Evolutionary conservation across 306 rosid genomes (phyloP).

Genomic region (Gleditsia sinensis): DNA sequence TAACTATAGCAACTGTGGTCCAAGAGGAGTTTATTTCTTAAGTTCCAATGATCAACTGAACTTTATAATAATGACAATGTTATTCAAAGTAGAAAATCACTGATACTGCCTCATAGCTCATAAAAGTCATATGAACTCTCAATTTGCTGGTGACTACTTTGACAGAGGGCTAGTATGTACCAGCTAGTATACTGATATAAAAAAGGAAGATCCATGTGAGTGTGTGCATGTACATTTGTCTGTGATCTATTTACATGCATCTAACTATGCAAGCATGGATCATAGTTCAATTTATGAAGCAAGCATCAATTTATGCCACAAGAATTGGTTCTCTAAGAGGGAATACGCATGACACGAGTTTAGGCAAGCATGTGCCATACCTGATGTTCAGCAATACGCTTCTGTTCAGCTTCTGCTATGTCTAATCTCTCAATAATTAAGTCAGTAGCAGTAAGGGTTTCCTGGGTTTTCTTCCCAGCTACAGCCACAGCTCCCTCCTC

Average conservation of each 20-base stretch:
- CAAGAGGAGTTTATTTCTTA: neutral
- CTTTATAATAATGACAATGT: neutral
- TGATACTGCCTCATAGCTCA: constrained; percentile 2
- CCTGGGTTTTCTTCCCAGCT: constrained; percentile 87
- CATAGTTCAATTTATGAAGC: neutral
- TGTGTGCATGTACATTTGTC: neutral
- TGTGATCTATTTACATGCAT: neutral
- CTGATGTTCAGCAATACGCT: constrained; percentile 70
- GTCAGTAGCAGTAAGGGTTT: constrained; percentile 91
- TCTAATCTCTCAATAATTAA: constrained; percentile 82
- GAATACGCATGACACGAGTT: neutral
- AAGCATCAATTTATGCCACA: constrained; percentile 1
- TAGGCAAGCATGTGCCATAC: constrained; percentile 32
- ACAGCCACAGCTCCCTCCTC: constrained; percentile 94
- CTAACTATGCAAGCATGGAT: constrained; percentile 5
- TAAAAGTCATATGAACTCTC: neutral
- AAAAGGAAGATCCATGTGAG: neutral
- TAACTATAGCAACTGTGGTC: neutral
- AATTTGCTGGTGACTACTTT: neutral
- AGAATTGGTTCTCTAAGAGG: neutral
- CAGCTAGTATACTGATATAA: neutral
- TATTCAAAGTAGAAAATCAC: constrained; percentile 9
- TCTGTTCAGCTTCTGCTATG: constrained; percentile 69
- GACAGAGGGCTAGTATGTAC: neutral
- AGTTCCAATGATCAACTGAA: constrained; percentile 14